Evolutionary conservation across 2,329 filamentous ascomycete species (phyloP).

Genomic region (Tolypocladium nubicola): DNA sequence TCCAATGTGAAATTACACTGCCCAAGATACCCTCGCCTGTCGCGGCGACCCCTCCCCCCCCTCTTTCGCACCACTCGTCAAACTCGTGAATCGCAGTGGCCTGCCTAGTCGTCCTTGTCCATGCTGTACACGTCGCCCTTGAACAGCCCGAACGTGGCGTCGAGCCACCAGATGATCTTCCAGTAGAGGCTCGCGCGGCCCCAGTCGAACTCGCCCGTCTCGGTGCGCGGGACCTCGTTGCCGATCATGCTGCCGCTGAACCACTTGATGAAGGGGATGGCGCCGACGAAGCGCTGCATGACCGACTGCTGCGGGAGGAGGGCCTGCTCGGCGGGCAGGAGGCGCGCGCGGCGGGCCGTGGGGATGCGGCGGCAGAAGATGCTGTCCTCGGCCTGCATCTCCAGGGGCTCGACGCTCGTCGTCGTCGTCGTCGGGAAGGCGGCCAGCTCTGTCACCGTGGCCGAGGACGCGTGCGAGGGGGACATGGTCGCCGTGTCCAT

Average conservation of each 20-base stretch:
- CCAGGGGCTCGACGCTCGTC: slow-evolving; percentile 13
- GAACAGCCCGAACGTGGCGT: slow-evolving; percentile 47
- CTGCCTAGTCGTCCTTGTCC: slow-evolving; percentile 44
- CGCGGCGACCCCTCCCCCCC: not conserved
- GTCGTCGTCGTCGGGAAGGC: slow-evolving; percentile 3
- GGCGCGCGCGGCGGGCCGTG: slow-evolving; percentile 51
- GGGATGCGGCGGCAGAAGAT: slow-evolving; percentile 53
- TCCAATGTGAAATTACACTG: not conserved
- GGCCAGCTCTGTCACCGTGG: slow-evolving; percentile 28
- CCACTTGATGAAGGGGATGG: slow-evolving; percentile 61
- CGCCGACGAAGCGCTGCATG: slow-evolving; percentile 51
- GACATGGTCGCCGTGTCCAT: slow-evolving; percentile 45
- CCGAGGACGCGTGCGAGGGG: slow-evolving; percentile 31
- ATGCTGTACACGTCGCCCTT: slow-evolving; percentile 45
- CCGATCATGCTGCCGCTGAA: slow-evolving; percentile 66
- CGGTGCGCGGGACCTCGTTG: slow-evolving; percentile 60
- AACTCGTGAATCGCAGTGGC: not conserved
- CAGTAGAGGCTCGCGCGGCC: slow-evolving; percentile 55
- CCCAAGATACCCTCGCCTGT: not conserved
- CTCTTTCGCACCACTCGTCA: not conserved
- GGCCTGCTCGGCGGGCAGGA: slow-evolving; percentile 60
- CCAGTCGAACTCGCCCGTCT: slow-evolving; percentile 70
- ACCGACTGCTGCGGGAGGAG: slow-evolving; percentile 58
- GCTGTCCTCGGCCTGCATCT: slow-evolving; percentile 23
- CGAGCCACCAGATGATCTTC: slow-evolving; percentile 55